phyloP scores from a whole-genome alignment of 2,329 filamentous ascomycete genomes.

The Onygena corvina region DNA sequence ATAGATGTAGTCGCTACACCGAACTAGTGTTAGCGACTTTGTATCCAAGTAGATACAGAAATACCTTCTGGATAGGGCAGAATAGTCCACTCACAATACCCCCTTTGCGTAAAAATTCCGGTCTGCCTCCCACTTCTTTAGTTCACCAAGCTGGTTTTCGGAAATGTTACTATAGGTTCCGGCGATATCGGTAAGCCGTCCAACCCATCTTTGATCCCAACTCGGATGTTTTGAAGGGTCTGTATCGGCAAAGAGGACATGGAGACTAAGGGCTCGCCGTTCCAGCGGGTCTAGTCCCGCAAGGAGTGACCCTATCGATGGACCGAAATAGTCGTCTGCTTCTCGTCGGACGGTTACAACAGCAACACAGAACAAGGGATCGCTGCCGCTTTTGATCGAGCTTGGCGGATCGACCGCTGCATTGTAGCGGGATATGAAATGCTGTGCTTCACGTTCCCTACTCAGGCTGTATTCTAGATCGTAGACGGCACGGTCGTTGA shows the following conservation, averaged over 20 bases:
- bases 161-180: conserved; percentile 18
- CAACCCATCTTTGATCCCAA: conserved; percentile 21
- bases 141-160: conserved; percentile 14
- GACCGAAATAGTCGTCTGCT: conserved; percentile 21
- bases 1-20: conserved; percentile 22
- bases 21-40: not conserved
- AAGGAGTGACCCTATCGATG: conserved; percentile 20
- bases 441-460: conserved; percentile 18
- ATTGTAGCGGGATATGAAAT: conserved; percentile 19
- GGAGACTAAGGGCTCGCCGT: conserved; percentile 17
- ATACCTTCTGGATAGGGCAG: not conserved
- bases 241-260: conserved; percentile 20
- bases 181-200: conserved; percentile 15
- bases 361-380: conserved; percentile 17
- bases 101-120: conserved; percentile 25
- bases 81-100: conserved; percentile 20
- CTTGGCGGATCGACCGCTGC: conserved; percentile 11
- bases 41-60: not conserved
- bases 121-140: conserved; percentile 19
- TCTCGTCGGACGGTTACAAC: conserved; percentile 20
- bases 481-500: conserved; percentile 19
- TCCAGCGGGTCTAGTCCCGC: conserved; percentile 17
- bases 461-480: conserved; percentile 21
- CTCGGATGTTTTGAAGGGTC: conserved; percentile 19
- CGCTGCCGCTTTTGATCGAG: not conserved